phyloP scores from a whole-genome alignment of 257 asterid species.

The Asclepias syriaca region DNA sequence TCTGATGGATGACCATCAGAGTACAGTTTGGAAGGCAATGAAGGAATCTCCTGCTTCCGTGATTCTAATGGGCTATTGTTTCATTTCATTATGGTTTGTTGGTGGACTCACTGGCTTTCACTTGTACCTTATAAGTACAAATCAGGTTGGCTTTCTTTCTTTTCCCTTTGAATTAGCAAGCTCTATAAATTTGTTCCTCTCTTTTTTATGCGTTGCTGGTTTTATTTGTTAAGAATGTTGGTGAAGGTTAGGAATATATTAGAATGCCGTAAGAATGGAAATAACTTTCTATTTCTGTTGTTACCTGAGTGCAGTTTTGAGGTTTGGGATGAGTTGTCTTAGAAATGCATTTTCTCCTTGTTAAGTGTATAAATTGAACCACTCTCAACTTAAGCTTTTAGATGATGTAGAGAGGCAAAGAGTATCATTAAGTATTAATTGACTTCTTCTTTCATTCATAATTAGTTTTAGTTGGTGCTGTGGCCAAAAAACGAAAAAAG shows the following conservation, averaged over 20 bases:
- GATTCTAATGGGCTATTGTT: conserved; percentile 77
- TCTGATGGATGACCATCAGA: conserved; percentile 69
- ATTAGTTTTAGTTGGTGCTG: not conserved
- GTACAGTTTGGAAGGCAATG: conserved; percentile 96
- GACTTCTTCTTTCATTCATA: not conserved
- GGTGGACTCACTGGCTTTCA: conserved; percentile 99
- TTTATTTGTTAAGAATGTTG: not conserved
- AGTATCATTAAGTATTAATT: not conserved
- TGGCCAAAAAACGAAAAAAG: not conserved
- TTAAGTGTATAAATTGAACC: not conserved
- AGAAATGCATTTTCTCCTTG: not conserved
- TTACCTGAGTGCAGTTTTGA: not conserved
- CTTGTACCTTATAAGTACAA: conserved; percentile 78
- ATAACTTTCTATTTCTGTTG: not conserved
- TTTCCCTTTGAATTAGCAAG: not conserved
- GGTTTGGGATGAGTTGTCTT: not conserved
- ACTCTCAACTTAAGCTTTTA: no score
- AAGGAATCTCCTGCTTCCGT: conserved; percentile 93
- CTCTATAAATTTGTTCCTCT: not conserved
- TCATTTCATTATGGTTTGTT: conserved; percentile 95
- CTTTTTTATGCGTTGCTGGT: not conserved
- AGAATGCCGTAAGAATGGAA: not conserved
- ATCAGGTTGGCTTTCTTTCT: conserved; percentile 66
- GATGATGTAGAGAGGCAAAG: not conserved
- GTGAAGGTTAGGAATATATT: not conserved